Base-by-base conservation (phyloP, 169 alveolate species). In the Cardiosporidium cionae region DNA sequence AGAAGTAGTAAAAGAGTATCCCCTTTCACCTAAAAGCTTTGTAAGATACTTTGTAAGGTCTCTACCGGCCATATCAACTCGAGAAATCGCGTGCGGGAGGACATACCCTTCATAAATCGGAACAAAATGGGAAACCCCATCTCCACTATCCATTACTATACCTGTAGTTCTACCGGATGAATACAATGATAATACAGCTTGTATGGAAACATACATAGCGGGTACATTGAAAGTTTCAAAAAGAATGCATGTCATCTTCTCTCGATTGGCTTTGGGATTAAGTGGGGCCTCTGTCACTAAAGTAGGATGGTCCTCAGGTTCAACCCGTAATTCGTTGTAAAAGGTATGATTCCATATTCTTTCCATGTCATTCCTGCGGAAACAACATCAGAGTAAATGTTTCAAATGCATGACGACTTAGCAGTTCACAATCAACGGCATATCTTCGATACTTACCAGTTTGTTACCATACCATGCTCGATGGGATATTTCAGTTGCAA, bases 121-220 rank as follows among this genome's bases (percentile, higher is more conserved):
- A 52, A 96, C 98, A 62, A 98, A 93, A 91, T 96, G 98, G 28
- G 98, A 86, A 4, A 95, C 98, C 64, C 99, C 99, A 78, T 97
- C 99, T 31, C 99, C 99, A 65, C 98, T 91, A 85, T 97, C 99
- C 53, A 97, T 83, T 32, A 96, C 98, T 28, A 95, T 91, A 62
- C 99, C 58, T 44, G 58, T 44, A 67, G 99, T 95, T 80, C 99
- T 91, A 52, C 99, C 98, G n/a, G 98, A 92, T 23, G 99, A 92
- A 80, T 96, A 97, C 70, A 95, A 89, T n/a, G 99, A 94, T 32
- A 97, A 87, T 37, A 95, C 97, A 52, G 99, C 99, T 84, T 96
- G 97, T 79, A 94, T 96, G 32, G 93, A 93, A 34, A 96, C 97
- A 85, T 94, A 96, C 91, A 95, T 91, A 63, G 98, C 94, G 7